A percentile compares a stretch with the other conserved stretches of the same genome.
These are phyloP conservation scores for Syncephalis plumigaleata DNA, from an alignment of 371 early-diverging fungal species.

Conservation along the genomic window DNA sequence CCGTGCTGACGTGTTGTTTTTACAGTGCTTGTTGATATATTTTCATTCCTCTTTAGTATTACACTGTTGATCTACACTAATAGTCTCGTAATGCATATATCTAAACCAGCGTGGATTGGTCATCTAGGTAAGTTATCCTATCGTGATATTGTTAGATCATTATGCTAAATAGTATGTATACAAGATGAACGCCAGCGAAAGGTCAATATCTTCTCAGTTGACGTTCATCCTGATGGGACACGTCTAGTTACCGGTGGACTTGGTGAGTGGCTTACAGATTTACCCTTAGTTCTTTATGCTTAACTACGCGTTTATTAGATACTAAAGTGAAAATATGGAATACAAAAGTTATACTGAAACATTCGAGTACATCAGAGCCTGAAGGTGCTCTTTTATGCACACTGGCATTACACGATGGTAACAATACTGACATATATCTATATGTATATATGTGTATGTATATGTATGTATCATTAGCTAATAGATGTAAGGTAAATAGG, in stretches of 20 bases:
- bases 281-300: neutral
- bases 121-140: no score
- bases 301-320: conserved; percentile 26
- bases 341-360: conserved; percentile 36
- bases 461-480: neutral
- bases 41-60: no score
- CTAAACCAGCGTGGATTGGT: no score
- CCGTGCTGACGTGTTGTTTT: no score
- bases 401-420: conserved; percentile 66
- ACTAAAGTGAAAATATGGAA: conserved; percentile 74
- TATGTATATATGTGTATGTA: neutral
- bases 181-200: conserved; percentile 45
- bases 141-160: no score
- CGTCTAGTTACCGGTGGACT: conserved; percentile 75
- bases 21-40: no score
- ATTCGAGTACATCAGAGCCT: conserved; percentile 24
- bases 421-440: conserved; percentile 1
- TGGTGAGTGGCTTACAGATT: conserved; percentile 19
- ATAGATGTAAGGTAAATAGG: conserved; percentile 18
- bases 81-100: no score
- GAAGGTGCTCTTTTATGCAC: conserved; percentile 54
- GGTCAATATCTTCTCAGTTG: conserved; percentile 69
- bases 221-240: conserved; percentile 68
- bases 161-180: neutral
- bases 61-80: no score